Conservation (phyloP, 208 protist genomes). For the Leishmania martiniquensis region DNA sequence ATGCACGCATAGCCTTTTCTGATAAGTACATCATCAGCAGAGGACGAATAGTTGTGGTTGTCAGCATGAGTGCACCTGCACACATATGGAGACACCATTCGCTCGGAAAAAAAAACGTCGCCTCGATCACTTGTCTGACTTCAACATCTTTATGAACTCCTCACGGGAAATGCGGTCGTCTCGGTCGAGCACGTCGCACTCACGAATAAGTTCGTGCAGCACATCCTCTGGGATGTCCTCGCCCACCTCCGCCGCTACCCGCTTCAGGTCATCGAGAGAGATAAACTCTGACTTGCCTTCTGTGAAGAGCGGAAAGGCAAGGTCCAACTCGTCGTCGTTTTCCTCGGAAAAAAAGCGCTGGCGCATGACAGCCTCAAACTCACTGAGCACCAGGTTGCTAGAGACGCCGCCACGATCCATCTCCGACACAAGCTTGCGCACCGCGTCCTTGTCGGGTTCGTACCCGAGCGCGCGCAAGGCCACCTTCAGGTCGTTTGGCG, state of each 20-base stretch:
- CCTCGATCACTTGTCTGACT: constrained; percentile 30
- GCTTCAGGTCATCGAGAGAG: constrained; percentile 96
- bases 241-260: constrained; percentile 93
- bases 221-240: constrained; percentile 97
- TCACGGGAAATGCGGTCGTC: constrained; percentile 94
- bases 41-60: background rate
- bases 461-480: constrained; percentile 95
- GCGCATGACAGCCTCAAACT: constrained; percentile 93
- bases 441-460: constrained; percentile 93
- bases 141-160: constrained; percentile 96
- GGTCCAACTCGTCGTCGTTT: constrained; percentile 88
- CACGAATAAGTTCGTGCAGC: constrained; percentile 95
- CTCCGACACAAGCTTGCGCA: constrained; percentile 92
- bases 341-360: constrained; percentile 91
- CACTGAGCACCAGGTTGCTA: constrained; percentile 88
- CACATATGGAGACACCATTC: constrained; percentile 1
- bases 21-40: constrained; percentile 4
- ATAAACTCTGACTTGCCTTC: constrained; percentile 95
- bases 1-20: too few relatives aligned
- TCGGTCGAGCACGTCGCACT: constrained; percentile 93
- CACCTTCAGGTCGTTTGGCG: constrained; percentile 94
- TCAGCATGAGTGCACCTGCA: background rate
- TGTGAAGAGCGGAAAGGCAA: constrained; percentile 96
- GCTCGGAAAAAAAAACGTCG: constrained; percentile 6
- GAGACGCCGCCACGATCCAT: constrained; percentile 93